Evolutionary conservation across 129 eudicot genomes (phyloP).

Genomic region (Tanacetum coccineum): DNA sequence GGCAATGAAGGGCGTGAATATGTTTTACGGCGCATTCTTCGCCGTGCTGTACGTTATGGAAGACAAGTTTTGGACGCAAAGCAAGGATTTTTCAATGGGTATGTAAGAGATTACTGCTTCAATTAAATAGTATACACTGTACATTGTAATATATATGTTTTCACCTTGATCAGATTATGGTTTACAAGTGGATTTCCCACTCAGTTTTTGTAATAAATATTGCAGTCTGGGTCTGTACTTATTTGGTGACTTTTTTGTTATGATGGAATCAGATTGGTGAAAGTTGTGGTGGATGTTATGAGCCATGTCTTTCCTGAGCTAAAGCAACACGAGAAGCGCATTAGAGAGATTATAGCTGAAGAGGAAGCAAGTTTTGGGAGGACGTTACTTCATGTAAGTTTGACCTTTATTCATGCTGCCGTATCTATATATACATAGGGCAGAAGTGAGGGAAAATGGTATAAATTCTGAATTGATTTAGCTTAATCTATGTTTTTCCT

Average conservation of each 20-base stretch:
- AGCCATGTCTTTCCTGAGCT: conserved; percentile 87
- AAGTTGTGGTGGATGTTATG: conserved; percentile 79
- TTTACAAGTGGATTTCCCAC: too few species aligned
- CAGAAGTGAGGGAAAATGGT: too few species aligned
- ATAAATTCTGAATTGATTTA: too few species aligned
- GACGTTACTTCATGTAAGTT: conserved; percentile 79
- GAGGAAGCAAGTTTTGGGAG: conserved; percentile 93
- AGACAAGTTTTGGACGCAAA: conserved; percentile 85
- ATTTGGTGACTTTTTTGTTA: too few species aligned
- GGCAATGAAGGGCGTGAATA: conserved; percentile 99
- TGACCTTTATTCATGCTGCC: background rate
- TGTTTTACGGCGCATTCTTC: conserved; percentile 90
- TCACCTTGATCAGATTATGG: too few species aligned
- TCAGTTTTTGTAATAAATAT: too few species aligned
- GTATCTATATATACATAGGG: background rate
- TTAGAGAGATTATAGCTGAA: conserved; percentile 68
- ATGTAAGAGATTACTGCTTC: too few species aligned
- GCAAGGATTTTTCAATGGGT: conserved; percentile 80
- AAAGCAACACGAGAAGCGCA: conserved; percentile 52
- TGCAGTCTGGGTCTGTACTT: too few species aligned
- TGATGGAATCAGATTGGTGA: conserved; percentile 73
- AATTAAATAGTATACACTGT: too few species aligned
- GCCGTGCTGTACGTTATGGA: conserved; percentile 97
- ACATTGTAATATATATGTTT: too few species aligned
- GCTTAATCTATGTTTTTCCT: background rate